A percentile compares a stretch with the other conserved stretches of the same genome.
Evolutionary conservation across 805 yeast genomes (phyloP).

Genomic region (Myxozyma vanderwaltii): DNA sequence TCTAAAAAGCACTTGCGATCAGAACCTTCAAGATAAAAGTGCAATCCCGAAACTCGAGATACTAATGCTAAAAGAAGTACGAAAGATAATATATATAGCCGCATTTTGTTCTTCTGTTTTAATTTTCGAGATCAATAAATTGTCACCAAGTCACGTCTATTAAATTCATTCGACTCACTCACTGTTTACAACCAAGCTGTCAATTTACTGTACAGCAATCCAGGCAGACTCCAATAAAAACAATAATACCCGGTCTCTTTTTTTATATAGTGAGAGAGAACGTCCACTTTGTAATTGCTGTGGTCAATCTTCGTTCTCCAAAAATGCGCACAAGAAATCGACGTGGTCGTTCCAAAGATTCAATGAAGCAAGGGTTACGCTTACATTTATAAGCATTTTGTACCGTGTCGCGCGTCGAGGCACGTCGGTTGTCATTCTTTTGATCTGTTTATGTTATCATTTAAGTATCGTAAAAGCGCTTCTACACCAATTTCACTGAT

Average conservation of each 20-base stretch:
- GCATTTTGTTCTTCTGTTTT: no score
- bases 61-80: conserved; percentile 24
- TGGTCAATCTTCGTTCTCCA: not conserved
- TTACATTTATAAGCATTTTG: not conserved
- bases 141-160: not conserved
- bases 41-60: conserved; percentile 53
- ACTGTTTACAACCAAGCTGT: not conserved
- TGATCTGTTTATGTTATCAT: no score
- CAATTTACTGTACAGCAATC: not conserved
- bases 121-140: not conserved
- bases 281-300: no score
- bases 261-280: no score
- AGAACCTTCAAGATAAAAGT: conserved; percentile 76
- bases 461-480: no score
- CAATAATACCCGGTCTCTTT: not conserved
- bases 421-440: not conserved
- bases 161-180: not conserved
- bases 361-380: not conserved
- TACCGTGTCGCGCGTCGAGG: not conserved
- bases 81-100: not conserved
- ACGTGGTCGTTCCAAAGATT: conserved; percentile 3
- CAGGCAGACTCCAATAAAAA: not conserved
- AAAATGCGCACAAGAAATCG: not conserved
- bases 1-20: conserved; percentile 82
- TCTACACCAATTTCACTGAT: no score